Percentiles rank a stretch among this genome's conserved stretches.
phyloP scores from a whole-genome alignment of 2,329 filamentous ascomycete genomes.

The Sporothrix schenckii region DNA sequence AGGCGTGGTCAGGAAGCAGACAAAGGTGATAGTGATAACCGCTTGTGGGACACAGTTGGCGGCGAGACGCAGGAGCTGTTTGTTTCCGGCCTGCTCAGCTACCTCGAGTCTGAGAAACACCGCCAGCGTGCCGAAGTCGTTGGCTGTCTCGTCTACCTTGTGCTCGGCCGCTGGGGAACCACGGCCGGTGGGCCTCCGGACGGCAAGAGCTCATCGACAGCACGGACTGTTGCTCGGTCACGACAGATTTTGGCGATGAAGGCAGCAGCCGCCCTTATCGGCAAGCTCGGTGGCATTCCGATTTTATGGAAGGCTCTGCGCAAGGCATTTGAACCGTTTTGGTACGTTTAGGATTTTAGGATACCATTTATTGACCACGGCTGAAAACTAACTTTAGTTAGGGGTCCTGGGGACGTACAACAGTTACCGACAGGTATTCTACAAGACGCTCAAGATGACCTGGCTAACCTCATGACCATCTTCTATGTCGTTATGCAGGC shows the following conservation, averaged over 20 bases:
- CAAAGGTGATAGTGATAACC: neutral
- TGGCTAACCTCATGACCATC: conserved; percentile 39
- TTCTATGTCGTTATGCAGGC: conserved; percentile 54
- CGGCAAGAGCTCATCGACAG: conserved; percentile 46
- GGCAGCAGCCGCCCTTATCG: conserved; percentile 55
- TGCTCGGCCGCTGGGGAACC: conserved; percentile 70
- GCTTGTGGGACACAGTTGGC: conserved; percentile 68
- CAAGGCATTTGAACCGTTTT: conserved; percentile 55
- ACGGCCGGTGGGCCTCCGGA: conserved; percentile 58
- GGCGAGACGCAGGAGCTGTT: conserved; percentile 61
- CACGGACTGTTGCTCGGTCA: conserved; percentile 56
- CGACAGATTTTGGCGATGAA: conserved; percentile 63
- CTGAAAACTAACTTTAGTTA: conserved; percentile 36
- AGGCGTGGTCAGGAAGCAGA: neutral
- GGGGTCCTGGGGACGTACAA: conserved; percentile 52
- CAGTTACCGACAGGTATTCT: conserved; percentile 47
- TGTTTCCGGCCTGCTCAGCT: conserved; percentile 56
- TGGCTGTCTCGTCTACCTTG: conserved; percentile 61
- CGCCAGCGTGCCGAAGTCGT: conserved; percentile 55
- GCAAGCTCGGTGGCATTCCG: conserved; percentile 54
- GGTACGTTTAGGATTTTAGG: conserved; percentile 43
- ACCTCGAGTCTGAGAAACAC: conserved; percentile 46
- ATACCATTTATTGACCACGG: neutral
- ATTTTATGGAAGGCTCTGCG: conserved; percentile 57
- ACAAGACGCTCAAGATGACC: conserved; percentile 56